Evolutionary conservation across 345 rosid genomes (phyloP), one percentile per base, ranked within the genome.

Genomic region (Arabidopsis thaliana): DNA sequence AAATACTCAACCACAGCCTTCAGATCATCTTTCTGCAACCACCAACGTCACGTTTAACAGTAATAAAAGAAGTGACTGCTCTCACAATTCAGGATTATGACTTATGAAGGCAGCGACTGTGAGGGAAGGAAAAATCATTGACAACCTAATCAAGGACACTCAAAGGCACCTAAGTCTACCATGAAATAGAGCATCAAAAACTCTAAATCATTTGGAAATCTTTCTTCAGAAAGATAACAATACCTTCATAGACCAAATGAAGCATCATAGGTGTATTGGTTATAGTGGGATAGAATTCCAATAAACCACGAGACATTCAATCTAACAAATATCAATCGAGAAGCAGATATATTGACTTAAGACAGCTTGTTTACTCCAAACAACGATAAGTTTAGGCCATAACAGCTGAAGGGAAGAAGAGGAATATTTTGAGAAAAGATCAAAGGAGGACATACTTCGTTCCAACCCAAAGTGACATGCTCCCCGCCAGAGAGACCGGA

Each of bases 401-500:
- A 16, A 55, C 28, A 52, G 34, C 44, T 1, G 1, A 59, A 32
- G 22, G 42, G 25, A 16, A 52, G 53, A 59, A 16, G 20, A 56
- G 0, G n/a, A 59, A 51, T 63, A 13, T 16, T 59, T 8, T 30
- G 1, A 42, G 57, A 44, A 60, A 58, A 76, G 72, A 58, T 37
- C 34, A 74, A 40, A 65, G 16, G 41, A 63, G 64, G 44, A 75
- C 91, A 81, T 80, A 94, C 95, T 85, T 91, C 98, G 76, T 90
- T 75, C 91, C 96, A 88, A 28, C 98, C 98, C 73, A 94, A 75
- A 42, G 91, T 84, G 49, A 91, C 98, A 79, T 88, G 80, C 48
- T 91, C 98, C 68, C 97, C 96, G 3, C 91, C 92, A 59, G 96
- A 91, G 74, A 88, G 76, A 72, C 97, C 96, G 71, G 98, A 90